Evolutionary conservation across 2,329 filamentous ascomycete genomes (phyloP), one percentile per base, ranked within the genome.

Genomic region (Sarocladium strictum): DNA sequence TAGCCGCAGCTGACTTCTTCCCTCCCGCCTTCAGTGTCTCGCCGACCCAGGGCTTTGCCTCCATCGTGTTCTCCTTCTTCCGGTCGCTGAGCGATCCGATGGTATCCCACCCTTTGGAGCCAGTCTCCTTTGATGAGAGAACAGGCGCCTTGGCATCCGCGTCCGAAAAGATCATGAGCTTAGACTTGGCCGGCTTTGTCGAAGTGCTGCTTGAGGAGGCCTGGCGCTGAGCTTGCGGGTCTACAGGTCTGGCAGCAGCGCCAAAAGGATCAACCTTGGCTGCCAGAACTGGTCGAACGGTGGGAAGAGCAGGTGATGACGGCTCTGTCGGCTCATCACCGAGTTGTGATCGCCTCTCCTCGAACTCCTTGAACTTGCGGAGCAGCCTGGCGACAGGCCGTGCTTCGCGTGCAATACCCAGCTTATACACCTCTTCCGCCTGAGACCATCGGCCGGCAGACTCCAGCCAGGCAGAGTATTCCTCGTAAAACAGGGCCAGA

Each of bases 381-480:
- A 91, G 67, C 59, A 99, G 73, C 43, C 94, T 81, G 66, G 92
- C 86, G 0, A 83, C 80, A 2, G 94, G 94, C 35, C 89, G 81
- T 3, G 94, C 94, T 63, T 95, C 91, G 40, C 85, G 85, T 68
- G 97, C 89, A 54, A 99, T 87, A 2, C 94, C 94, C 60, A 96
- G 76, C 62, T 86, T 85, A 68, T 95, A 97, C 1, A 99, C 89
- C 69, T 99, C 94, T 62, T 96, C 91, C 1, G 94, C 93, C 69
- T 99, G 94, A 21, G 78, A 80, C 88, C 90, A 97, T 59, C 93
- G 79, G 14, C 85, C 88, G 6, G 86, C 88, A 33, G 83, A 78
- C 72, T 99, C 94, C 6, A 99, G 76, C 90, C 92, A 97, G 1
- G 84, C 87, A 1, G 94, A 92, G 66, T 96, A 99, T 65, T 97